Percentiles rank a stretch among this genome's conserved stretches.
These are phyloP conservation scores for Chrysoporthe austroafricana DNA, from an alignment of 2,329 filamentous ascomycete genomes.

Conservation along the genomic window DNA sequence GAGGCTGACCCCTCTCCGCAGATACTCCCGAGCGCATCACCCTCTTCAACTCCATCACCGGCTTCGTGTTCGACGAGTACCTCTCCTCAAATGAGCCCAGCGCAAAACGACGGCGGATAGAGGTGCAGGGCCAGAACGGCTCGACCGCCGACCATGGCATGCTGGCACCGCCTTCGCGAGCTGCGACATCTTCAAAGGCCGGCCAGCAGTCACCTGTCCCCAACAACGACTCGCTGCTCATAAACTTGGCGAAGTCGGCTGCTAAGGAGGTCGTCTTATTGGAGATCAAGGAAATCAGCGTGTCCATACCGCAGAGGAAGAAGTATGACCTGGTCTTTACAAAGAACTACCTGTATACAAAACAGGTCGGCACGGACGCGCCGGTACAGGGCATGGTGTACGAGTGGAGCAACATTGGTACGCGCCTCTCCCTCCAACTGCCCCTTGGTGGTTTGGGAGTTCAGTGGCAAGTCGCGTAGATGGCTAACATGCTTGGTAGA, in stretches of 20 bases:
- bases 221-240: constrained; percentile 28
- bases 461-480: too few species aligned
- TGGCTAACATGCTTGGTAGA: constrained; percentile 44
- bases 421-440: constrained; percentile 29
- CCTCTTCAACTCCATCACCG: constrained; percentile 55
- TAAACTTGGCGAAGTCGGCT: constrained; percentile 39
- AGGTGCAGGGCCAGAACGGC: constrained; percentile 26
- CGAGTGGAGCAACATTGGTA: constrained; percentile 66
- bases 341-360: constrained; percentile 60
- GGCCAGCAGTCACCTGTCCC: constrained; percentile 12
- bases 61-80: constrained; percentile 27
- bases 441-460: too few species aligned
- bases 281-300: constrained; percentile 67
- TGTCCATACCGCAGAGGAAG: constrained; percentile 70
- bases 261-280: constrained; percentile 57
- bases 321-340: constrained; percentile 70
- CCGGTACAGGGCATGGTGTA: constrained; percentile 60
- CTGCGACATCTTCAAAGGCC: constrained; percentile 9
- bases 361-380: constrained; percentile 53
- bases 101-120: constrained; percentile 27
- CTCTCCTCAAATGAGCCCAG: constrained; percentile 20
- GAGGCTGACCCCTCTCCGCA: constrained; percentile 32
- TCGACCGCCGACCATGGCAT: constrained; percentile 13
- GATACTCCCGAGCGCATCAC: constrained; percentile 54
- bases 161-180: constrained; percentile 11